Percentiles rank a stretch among this genome's conserved stretches.
Evolutionary conservation across 768 basidiomycete species (phyloP).

Genomic region (Trametes meyenii): DNA sequence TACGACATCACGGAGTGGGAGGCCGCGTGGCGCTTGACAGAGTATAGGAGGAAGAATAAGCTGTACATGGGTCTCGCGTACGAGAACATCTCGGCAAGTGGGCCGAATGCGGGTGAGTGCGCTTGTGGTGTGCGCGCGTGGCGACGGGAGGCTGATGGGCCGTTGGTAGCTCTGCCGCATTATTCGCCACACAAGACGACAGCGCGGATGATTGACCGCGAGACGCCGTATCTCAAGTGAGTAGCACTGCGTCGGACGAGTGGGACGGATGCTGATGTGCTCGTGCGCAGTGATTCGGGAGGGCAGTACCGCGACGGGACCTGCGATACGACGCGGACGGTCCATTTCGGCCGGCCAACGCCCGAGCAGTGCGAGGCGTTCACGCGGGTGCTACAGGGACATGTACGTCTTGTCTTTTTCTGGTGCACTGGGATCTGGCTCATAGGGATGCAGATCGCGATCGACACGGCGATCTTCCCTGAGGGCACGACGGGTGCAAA

Average conservation of each 20-base stretch:
- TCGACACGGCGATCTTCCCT: constrained; percentile 89
- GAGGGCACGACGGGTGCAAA: constrained; percentile 83
- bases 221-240: constrained; percentile 88
- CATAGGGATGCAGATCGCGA: constrained; percentile 66
- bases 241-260: constrained; percentile 30
- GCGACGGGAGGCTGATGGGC: background rate
- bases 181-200: constrained; percentile 76
- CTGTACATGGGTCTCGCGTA: constrained; percentile 86
- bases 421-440: constrained; percentile 12
- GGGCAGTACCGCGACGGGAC: constrained; percentile 91
- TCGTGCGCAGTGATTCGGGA: constrained; percentile 76
- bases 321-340: constrained; percentile 78
- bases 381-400: constrained; percentile 94
- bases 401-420: constrained; percentile 62
- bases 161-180: constrained; percentile 76
- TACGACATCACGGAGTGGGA: constrained; percentile 92
- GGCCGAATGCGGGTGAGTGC: constrained; percentile 75
- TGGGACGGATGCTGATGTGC: constrained; percentile 1
- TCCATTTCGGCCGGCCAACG: constrained; percentile 89
- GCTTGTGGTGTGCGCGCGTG: background rate
- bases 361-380: constrained; percentile 87
- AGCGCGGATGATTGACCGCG: constrained; percentile 74
- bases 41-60: constrained; percentile 70
- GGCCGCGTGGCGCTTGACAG: constrained; percentile 81
- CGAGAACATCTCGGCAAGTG: constrained; percentile 87